Conservation (phyloP, 2,329 filamentous ascomycete genomes). For the Aureobasidium leucospermi region DNA sequence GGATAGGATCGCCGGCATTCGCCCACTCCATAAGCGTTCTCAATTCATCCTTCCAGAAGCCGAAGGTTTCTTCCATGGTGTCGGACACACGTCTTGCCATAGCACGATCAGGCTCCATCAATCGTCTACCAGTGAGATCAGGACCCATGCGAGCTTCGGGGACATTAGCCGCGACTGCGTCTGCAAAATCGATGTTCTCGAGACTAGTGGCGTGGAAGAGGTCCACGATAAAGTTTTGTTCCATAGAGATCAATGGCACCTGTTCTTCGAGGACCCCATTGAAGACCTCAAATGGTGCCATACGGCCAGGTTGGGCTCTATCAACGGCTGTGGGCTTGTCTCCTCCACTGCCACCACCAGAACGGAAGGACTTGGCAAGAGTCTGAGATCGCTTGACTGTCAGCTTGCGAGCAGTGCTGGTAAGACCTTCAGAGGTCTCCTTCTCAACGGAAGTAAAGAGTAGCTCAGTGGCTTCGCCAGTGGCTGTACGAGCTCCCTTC, state of each 20-base stretch:
- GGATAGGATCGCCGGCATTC: conserved; percentile 71
- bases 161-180: conserved; percentile 59
- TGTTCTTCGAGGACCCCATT: conserved; percentile 72
- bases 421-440: conserved; percentile 56
- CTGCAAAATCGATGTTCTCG: conserved; percentile 73
- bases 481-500: conserved; percentile 24
- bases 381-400: conserved; percentile 94
- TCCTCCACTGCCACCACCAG: conserved; percentile 45
- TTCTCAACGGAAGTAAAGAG: conserved; percentile 90
- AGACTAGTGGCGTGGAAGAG: conserved; percentile 93
- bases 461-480: conserved; percentile 38
- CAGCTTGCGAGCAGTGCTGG: conserved; percentile 74
- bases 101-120: conserved; percentile 82
- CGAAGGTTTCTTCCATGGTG: conserved; percentile 82
- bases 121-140: conserved; percentile 64
- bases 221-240: conserved; percentile 95
- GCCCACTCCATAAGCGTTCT: conserved; percentile 79
- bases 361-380: conserved; percentile 64
- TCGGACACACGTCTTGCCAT: conserved; percentile 78
- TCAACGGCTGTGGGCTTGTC: conserved; percentile 46
- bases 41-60: conserved; percentile 71
- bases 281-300: conserved; percentile 76
- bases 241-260: conserved; percentile 74
- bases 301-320: conserved; percentile 51
- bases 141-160: conserved; percentile 60